Evolutionary conservation across 2,329 filamentous ascomycete genomes (phyloP).

Genomic region (Nemania serpens): DNA sequence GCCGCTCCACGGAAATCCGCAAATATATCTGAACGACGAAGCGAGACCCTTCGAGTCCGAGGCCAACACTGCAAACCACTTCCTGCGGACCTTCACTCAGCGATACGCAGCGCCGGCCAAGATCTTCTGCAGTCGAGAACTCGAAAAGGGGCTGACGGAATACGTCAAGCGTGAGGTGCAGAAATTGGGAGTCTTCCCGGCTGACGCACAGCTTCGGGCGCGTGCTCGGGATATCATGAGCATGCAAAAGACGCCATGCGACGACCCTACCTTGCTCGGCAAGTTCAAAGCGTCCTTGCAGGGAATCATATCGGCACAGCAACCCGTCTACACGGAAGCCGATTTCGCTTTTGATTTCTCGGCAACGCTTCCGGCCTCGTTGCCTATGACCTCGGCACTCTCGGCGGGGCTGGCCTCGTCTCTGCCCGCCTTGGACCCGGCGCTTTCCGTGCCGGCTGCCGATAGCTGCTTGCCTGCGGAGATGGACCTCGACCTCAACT

Average conservation of each 20-base stretch:
- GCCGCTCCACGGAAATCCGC: constrained; percentile 42
- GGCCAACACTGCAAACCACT: constrained; percentile 53
- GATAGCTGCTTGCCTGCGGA: constrained; percentile 24
- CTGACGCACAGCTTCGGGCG: constrained; percentile 52
- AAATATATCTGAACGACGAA: constrained; percentile 44
- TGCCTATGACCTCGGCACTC: constrained; percentile 20
- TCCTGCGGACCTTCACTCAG: constrained; percentile 50
- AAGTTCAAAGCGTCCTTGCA: constrained; percentile 58
- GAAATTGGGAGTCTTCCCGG: constrained; percentile 49
- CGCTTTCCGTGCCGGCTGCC: constrained; percentile 3
- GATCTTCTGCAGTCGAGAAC: constrained; percentile 63
- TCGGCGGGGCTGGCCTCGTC: constrained; percentile 21
- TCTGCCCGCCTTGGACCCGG: not conserved
- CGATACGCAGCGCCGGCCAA: constrained; percentile 52
- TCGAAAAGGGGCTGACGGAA: constrained; percentile 58
- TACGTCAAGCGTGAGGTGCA: constrained; percentile 51
- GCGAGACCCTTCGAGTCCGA: constrained; percentile 50
- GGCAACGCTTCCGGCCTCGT: constrained; percentile 4
- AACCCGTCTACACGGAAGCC: not conserved
- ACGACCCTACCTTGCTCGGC: constrained; percentile 56
- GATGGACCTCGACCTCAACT: constrained; percentile 32
- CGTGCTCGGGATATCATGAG: constrained; percentile 56
- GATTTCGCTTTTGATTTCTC: constrained; percentile 18
- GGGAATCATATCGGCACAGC: constrained; percentile 15
- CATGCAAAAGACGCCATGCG: constrained; percentile 55